phyloP scores from a whole-genome alignment of 2,329 filamentous ascomycete genomes.

The Cladosporium sp. region DNA sequence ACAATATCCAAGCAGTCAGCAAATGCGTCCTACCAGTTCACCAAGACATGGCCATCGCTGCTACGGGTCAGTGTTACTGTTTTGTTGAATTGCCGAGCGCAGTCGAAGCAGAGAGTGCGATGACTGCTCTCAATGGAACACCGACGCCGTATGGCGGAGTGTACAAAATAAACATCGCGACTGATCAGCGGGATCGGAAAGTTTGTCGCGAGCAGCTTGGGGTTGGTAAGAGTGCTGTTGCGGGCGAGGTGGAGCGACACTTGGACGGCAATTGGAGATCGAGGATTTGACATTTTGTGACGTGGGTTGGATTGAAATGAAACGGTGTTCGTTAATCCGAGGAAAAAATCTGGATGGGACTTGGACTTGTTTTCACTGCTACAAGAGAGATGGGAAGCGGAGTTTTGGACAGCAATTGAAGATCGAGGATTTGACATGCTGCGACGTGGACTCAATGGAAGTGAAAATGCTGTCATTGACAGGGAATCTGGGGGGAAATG shows the following conservation, averaged over 20 bases:
- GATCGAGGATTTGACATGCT: too few relatives aligned
- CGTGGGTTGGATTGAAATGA: neutral
- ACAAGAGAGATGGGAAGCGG: too few relatives aligned
- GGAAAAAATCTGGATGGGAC: too few relatives aligned
- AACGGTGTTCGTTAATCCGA: too few relatives aligned
- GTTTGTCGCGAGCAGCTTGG: slow-evolving; percentile 8
- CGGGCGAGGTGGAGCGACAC: neutral
- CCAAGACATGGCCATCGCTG: slow-evolving; percentile 16
- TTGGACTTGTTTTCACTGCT: too few relatives aligned
- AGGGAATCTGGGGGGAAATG: neutral
- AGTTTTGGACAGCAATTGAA: too few relatives aligned
- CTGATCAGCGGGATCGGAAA: neutral
- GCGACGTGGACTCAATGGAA: too few relatives aligned
- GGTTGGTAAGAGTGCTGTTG: neutral
- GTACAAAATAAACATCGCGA: slow-evolving; percentile 26
- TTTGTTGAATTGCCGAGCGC: slow-evolving; percentile 33
- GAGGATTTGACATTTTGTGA: neutral
- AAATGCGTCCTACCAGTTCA: slow-evolving; percentile 40
- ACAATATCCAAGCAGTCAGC: slow-evolving; percentile 49
- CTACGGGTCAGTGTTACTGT: slow-evolving; percentile 30
- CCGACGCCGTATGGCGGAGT: slow-evolving; percentile 23
- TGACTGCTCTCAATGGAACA: slow-evolving; percentile 29
- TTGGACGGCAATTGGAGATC: slow-evolving; percentile 1
- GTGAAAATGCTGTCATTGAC: neutral
- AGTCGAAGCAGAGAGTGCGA: slow-evolving; percentile 30